A percentile compares a stretch with the other conserved stretches of the same genome.
These are phyloP conservation scores for Strobilomyces echinocephalus DNA, from an alignment of 768 basidiomycete species.

Conservation along the genomic window DNA sequence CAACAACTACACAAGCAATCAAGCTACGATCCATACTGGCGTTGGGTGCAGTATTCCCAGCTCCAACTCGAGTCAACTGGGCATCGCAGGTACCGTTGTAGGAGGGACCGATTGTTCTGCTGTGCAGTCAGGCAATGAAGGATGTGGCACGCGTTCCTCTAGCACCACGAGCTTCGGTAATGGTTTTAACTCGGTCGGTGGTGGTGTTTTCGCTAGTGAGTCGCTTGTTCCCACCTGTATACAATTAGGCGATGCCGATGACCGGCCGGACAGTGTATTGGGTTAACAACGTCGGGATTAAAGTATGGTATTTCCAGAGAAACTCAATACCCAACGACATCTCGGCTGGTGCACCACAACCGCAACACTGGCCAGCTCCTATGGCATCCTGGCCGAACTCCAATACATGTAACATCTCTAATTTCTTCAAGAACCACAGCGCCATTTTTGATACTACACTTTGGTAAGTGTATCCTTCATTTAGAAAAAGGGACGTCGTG, in stretches of 20 bases:
- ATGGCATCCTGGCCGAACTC: conserved; percentile 74
- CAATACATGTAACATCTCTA: conserved; percentile 64
- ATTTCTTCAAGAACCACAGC: conserved; percentile 73
- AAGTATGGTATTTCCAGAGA: conserved; percentile 79
- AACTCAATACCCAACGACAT: conserved; percentile 75
- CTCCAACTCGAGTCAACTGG: conserved; percentile 41
- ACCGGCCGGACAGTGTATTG: conserved; percentile 14
- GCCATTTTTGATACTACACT: conserved; percentile 85
- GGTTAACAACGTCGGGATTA: conserved; percentile 65
- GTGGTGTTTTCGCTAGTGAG: conserved; percentile 89
- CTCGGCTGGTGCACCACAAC: conserved; percentile 63
- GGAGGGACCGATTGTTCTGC: conserved; percentile 71
- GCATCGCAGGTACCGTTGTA: conserved; percentile 61
- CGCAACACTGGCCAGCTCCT: conserved; percentile 71
- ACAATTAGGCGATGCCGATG: background rate
- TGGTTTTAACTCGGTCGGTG: conserved; percentile 79
- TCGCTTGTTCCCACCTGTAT: conserved; percentile 11
- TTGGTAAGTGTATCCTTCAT: conserved; percentile 42
- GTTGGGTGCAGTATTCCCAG: conserved; percentile 63
- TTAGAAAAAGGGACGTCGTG: background rate
- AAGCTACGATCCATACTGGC: conserved; percentile 77
- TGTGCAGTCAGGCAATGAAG: conserved; percentile 63
- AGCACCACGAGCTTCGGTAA: conserved; percentile 68
- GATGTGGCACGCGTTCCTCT: conserved; percentile 72
- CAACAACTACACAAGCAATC: conserved; percentile 73